Conservation (phyloP, 805 yeast genomes). For the Cyberlindnera subsufficiens region DNA sequence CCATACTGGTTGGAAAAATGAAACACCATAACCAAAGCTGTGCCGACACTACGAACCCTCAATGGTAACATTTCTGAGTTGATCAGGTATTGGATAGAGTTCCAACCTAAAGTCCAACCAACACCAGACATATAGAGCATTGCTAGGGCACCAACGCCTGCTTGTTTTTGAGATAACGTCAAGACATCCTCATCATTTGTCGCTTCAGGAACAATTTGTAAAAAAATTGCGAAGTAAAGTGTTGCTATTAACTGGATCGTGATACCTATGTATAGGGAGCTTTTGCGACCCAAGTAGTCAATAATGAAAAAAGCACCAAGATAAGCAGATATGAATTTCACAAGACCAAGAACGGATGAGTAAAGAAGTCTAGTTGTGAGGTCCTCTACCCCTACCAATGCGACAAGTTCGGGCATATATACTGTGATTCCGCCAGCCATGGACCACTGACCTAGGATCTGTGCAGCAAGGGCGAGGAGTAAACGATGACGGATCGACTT, state of each 20-base stretch:
- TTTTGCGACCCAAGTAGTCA: constrained; percentile 48
- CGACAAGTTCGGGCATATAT: constrained; percentile 48
- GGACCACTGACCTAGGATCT: constrained; percentile 53
- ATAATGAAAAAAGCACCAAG: constrained; percentile 46
- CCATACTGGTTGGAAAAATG: constrained; percentile 55
- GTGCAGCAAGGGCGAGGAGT: constrained; percentile 35
- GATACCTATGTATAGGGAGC: constrained; percentile 44
- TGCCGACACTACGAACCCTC: constrained; percentile 42
- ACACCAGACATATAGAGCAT: constrained; percentile 44
- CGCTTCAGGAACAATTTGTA: constrained; percentile 39
- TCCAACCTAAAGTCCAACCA: constrained; percentile 59
- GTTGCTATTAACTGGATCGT: constrained; percentile 36
- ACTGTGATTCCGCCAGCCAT: constrained; percentile 53
- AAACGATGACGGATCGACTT: constrained; percentile 42
- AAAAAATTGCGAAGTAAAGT: constrained; percentile 41
- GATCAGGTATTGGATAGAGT: constrained; percentile 47
- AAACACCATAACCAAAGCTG: constrained; percentile 46
- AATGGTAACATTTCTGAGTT: constrained; percentile 53
- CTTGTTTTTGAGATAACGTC: constrained; percentile 28
- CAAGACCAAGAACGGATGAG: constrained; percentile 49
- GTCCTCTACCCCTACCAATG: constrained; percentile 40
- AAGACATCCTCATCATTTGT: constrained; percentile 26
- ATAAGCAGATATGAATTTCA: constrained; percentile 44
- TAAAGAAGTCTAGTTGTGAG: constrained; percentile 32
- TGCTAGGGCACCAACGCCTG: constrained; percentile 45